Percentiles rank a stretch among this genome's conserved stretches.
Conservation (phyloP, 345 rosid species). For the Eutrema heterophyllum region DNA sequence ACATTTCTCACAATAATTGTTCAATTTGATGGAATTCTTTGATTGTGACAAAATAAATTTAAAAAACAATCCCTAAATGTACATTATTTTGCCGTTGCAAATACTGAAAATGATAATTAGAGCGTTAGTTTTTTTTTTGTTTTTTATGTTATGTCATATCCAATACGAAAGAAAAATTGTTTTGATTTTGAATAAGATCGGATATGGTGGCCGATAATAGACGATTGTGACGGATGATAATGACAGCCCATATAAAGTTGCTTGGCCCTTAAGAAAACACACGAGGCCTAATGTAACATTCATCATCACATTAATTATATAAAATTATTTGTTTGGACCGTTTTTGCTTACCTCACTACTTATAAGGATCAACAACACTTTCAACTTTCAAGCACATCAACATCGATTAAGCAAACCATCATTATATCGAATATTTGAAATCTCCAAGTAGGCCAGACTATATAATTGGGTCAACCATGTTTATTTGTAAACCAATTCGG, state of each 20-base stretch:
- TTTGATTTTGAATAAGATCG: not conserved
- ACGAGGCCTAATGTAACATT: constrained; percentile 13
- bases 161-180: not conserved
- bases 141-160: not conserved
- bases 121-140: not conserved
- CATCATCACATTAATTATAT: not conserved
- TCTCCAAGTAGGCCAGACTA: constrained; percentile 12
- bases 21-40: too few species aligned
- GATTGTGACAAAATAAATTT: too few species aligned
- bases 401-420: constrained; percentile 4
- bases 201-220: constrained; percentile 19
- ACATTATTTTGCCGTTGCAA: not conserved
- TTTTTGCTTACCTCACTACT: constrained; percentile 11
- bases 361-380: not conserved
- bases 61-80: not conserved
- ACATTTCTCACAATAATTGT: too few species aligned
- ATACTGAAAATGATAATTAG: not conserved
- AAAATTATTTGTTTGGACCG: constrained; percentile 5
- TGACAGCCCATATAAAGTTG: constrained; percentile 28
- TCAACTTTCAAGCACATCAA: constrained; percentile 20
- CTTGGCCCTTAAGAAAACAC: constrained; percentile 37
- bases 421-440: constrained; percentile 5
- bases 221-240: constrained; percentile 27
- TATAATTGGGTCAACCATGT: not conserved
- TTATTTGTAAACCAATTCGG: not conserved